Evolutionary conservation across 768 basidiomycete genomes (phyloP).

Genomic region (Lactarius trivialis): DNA sequence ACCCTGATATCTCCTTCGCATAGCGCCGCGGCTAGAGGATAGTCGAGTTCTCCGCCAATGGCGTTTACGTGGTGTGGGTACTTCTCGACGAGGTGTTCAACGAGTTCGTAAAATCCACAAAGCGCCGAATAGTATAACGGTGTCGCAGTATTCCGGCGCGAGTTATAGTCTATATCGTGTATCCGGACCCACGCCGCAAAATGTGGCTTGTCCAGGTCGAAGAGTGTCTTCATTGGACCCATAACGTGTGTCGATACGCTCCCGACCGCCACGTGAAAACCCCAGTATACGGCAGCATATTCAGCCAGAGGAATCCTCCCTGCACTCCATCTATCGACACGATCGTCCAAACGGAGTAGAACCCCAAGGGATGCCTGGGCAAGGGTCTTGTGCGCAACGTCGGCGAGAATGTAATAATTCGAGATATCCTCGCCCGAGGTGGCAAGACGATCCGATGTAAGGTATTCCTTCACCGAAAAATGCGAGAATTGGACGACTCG

Average conservation of each 20-base stretch:
- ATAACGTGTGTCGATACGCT: not conserved
- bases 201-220: not conserved
- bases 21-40: not conserved
- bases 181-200: not conserved
- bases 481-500: too few species aligned
- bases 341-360: not conserved
- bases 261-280: not conserved
- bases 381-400: too few species aligned
- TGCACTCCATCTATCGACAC: not conserved
- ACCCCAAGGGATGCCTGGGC: too few species aligned
- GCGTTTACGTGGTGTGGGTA: not conserved
- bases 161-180: not conserved
- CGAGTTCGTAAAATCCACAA: not conserved
- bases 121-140: not conserved
- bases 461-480: too few species aligned
- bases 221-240: not conserved
- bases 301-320: not conserved
- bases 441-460: too few species aligned
- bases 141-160: rapidly evolving
- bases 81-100: not conserved
- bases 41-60: not conserved
- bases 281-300: not conserved
- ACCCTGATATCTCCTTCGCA: not conserved
- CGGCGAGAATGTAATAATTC: too few species aligned
- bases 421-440: too few species aligned